phyloP scores from a whole-genome alignment of 75 land plant genomes.

The Isoetes taiwanensis region DNA sequence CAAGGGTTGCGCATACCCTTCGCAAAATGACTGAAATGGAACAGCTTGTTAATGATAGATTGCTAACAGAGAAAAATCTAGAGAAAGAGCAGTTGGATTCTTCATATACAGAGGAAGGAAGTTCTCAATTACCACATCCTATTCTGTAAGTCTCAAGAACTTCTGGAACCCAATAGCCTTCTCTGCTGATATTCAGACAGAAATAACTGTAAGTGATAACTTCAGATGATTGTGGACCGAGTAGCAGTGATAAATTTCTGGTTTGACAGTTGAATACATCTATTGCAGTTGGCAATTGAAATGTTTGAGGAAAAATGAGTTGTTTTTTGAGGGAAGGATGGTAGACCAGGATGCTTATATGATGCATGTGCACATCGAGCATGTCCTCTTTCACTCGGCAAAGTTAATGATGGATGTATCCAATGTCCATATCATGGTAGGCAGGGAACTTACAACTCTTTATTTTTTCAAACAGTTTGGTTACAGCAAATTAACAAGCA shows the following conservation, averaged over 20 bases:
- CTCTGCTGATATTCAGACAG: slow-evolving; percentile 55
- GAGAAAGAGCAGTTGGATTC: slow-evolving; percentile 3
- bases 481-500: no score
- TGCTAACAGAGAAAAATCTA: slow-evolving; percentile 35
- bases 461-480: not conserved
- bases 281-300: slow-evolving; percentile 68
- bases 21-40: slow-evolving; percentile 85
- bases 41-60: slow-evolving; percentile 61
- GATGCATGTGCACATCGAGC: slow-evolving; percentile 96
- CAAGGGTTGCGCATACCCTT: slow-evolving; percentile 67
- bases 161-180: slow-evolving; percentile 98
- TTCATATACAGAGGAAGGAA: no score
- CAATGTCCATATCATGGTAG: slow-evolving; percentile 97
- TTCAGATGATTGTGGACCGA: not conserved
- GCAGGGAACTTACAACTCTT: no score
- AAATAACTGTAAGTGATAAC: slow-evolving; percentile 62
- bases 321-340: slow-evolving; percentile 86
- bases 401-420: slow-evolving; percentile 75
- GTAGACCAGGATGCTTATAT: slow-evolving; percentile 80
- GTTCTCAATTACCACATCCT: no score
- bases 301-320: slow-evolving; percentile 97
- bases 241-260: not conserved
- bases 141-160: slow-evolving; percentile 61
- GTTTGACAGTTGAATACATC: not conserved
- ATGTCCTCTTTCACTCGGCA: slow-evolving; percentile 90